A percentile compares a stretch with the other conserved stretches of the same genome.
These are phyloP conservation scores for Suillus luteus DNA, from an alignment of 768 basidiomycete species.

Conservation along the genomic window DNA sequence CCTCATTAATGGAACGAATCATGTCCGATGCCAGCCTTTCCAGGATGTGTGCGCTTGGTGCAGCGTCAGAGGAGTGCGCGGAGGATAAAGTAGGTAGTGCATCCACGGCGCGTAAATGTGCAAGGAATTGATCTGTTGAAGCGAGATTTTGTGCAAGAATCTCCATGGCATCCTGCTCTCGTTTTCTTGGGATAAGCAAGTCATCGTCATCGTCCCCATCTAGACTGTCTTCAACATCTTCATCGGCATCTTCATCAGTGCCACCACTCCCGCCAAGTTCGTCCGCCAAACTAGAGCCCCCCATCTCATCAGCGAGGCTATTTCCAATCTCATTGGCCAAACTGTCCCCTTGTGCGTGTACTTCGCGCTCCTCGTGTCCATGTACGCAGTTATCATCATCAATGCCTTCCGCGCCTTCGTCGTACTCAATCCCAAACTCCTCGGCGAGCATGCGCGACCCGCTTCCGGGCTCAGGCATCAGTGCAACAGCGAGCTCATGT, in stretches of 20 bases:
- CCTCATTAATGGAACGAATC: slow-evolving; percentile 76
- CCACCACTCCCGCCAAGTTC: slow-evolving; percentile 22
- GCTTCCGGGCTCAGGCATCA: slow-evolving; percentile 83
- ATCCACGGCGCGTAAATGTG: slow-evolving; percentile 72
- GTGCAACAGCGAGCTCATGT: slow-evolving; percentile 83
- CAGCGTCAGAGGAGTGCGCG: slow-evolving; percentile 30
- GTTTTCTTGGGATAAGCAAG: slow-evolving; percentile 23
- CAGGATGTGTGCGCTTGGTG: slow-evolving; percentile 38
- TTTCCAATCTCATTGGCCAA: slow-evolving; percentile 29
- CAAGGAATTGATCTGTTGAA: slow-evolving; percentile 76
- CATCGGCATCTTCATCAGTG: slow-evolving; percentile 16
- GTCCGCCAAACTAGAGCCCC: slow-evolving; percentile 44
- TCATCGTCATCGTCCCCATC: slow-evolving; percentile 34
- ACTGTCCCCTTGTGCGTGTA: slow-evolving; percentile 20
- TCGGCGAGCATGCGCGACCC: slow-evolving; percentile 75
- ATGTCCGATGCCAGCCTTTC: slow-evolving; percentile 76
- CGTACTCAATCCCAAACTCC: slow-evolving; percentile 89
- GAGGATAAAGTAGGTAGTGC: slow-evolving; percentile 42
- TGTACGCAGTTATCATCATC: slow-evolving; percentile 47
- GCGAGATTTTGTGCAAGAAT: slow-evolving; percentile 73
- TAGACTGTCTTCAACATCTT: slow-evolving; percentile 15
- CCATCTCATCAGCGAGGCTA: slow-evolving; percentile 22
- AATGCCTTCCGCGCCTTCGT: slow-evolving; percentile 83
- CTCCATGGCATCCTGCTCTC: slow-evolving; percentile 64
- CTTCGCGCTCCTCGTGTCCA: slow-evolving; percentile 33